phyloP scores from a whole-genome alignment of 1,284 basidiomycete genomes.

The Apiotrichum gamsii region DNA sequence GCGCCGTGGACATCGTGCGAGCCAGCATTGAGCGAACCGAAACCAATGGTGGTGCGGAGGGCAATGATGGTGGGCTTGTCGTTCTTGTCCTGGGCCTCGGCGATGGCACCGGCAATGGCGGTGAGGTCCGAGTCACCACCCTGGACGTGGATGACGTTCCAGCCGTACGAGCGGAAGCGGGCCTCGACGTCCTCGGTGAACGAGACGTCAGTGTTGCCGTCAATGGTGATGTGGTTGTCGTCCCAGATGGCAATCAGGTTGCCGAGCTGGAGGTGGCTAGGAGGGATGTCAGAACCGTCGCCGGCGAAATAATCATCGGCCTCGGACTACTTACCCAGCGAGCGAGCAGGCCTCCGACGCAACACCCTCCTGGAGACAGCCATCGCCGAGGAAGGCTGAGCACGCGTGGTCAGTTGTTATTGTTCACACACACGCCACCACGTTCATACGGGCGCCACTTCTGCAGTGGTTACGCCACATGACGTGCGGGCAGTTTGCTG shows the following conservation, averaged over 20 bases:
- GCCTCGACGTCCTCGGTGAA: constrained; percentile 91
- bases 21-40: constrained; percentile 84
- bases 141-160: constrained; percentile 81
- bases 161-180: constrained; percentile 84
- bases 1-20: constrained; percentile 88
- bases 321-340: constrained; percentile 53
- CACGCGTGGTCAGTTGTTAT: constrained; percentile 8
- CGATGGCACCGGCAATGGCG: constrained; percentile 72
- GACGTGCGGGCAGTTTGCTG: neutral
- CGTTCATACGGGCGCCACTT: no score
- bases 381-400: constrained; percentile 82
- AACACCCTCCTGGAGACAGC: constrained; percentile 94
- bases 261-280: constrained; percentile 77
- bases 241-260: constrained; percentile 90
- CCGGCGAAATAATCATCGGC: no score
- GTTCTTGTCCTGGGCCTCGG: constrained; percentile 66
- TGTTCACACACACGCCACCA: neutral
- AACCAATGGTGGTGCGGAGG: constrained; percentile 86
- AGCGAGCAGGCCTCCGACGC: constrained; percentile 83
- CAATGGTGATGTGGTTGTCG: constrained; percentile 91
- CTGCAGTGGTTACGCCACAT: neutral
- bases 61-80: constrained; percentile 81
- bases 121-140: constrained; percentile 81
- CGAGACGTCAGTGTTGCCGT: constrained; percentile 82
- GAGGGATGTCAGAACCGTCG: neutral